Conservation (phyloP, 108 stramenopile genomes). For the Nitzschia putrida region DNA sequence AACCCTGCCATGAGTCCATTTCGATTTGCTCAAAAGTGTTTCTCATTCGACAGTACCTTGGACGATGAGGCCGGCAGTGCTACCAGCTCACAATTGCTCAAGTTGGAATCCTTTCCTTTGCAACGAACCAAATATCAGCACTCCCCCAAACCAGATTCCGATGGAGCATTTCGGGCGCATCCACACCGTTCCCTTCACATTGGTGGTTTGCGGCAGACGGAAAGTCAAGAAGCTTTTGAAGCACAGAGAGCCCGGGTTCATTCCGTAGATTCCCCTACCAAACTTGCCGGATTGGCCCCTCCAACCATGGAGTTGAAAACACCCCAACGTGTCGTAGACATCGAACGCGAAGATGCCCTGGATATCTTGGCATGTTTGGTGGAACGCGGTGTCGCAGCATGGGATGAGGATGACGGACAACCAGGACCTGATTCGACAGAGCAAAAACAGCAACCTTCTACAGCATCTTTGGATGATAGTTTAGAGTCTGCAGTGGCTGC, state of each 20-base stretch:
- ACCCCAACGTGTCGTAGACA: slow-evolving; percentile 48
- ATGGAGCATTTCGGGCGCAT: slow-evolving; percentile 12
- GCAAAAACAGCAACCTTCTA: not conserved
- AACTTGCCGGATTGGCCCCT: not conserved
- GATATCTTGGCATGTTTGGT: slow-evolving; percentile 64
- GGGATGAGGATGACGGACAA: slow-evolving; percentile 17
- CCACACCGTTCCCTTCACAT: slow-evolving; percentile 10
- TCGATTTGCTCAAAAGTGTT: slow-evolving; percentile 42
- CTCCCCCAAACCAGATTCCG: not conserved
- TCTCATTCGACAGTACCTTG: slow-evolving; percentile 35
- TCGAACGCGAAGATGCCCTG: slow-evolving; percentile 69
- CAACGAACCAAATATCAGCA: slow-evolving; percentile 1
- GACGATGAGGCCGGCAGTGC: slow-evolving; percentile 13
- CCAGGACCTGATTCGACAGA: no score
- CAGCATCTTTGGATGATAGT: not conserved
- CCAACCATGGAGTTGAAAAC: slow-evolving; percentile 28
- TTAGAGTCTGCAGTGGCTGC: not conserved
- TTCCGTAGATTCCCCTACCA: slow-evolving; percentile 30
- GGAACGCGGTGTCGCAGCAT: slow-evolving; percentile 47
- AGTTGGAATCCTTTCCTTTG: slow-evolving; percentile 14
- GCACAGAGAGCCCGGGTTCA: slow-evolving; percentile 20
- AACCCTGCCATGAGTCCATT: slow-evolving; percentile 24
- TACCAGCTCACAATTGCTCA: slow-evolving; percentile 2
- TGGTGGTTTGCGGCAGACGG: slow-evolving; percentile 10
- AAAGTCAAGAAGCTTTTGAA: slow-evolving; percentile 5